phyloP scores from a whole-genome alignment of 768 basidiomycete species.

The Ramaria rubella region DNA sequence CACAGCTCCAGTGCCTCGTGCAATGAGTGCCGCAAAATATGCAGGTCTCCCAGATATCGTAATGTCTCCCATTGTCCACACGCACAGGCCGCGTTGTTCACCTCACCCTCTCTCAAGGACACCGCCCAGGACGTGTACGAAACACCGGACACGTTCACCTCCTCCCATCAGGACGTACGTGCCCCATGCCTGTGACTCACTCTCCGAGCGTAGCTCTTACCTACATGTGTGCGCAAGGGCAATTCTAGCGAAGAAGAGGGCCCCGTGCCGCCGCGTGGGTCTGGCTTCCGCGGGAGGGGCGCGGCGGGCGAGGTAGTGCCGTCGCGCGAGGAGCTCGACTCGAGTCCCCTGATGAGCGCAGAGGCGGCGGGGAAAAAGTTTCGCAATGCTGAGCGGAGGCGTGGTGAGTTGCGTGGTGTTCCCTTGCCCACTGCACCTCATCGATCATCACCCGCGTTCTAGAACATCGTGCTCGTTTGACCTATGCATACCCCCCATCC shows the following conservation, averaged over 20 bases:
- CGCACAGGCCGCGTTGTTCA: neutral
- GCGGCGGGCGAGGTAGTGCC: slow-evolving; percentile 32
- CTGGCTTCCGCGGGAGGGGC: slow-evolving; percentile 19
- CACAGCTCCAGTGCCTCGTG: too few species aligned
- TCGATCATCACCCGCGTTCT: slow-evolving; percentile 3
- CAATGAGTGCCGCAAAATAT: slow-evolving; percentile 72
- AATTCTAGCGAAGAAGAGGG: slow-evolving; percentile 66
- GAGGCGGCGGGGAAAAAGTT: slow-evolving; percentile 69
- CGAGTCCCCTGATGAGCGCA: slow-evolving; percentile 51
- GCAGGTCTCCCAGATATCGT: slow-evolving; percentile 91
- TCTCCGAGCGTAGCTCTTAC: neutral
- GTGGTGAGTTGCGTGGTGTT: slow-evolving; percentile 32
- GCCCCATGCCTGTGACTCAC: neutral
- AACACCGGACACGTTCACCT: slow-evolving; percentile 70
- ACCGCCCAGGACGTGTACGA: slow-evolving; percentile 90
- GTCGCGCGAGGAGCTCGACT: slow-evolving; percentile 63
- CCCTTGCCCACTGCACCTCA: neutral
- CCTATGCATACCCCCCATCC: slow-evolving; percentile 60
- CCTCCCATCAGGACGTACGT: slow-evolving; percentile 46
- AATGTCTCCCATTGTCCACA: slow-evolving; percentile 10
- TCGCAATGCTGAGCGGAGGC: slow-evolving; percentile 32
- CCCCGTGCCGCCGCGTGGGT: slow-evolving; percentile 31
- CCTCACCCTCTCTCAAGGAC: slow-evolving; percentile 44
- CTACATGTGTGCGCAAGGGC: slow-evolving; percentile 26
- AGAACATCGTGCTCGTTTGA: slow-evolving; percentile 44